Percentiles rank a stretch among this genome's conserved stretches.
phyloP scores from a whole-genome alignment of 306 rosid genomes.

The Cicer chorassanicum region DNA sequence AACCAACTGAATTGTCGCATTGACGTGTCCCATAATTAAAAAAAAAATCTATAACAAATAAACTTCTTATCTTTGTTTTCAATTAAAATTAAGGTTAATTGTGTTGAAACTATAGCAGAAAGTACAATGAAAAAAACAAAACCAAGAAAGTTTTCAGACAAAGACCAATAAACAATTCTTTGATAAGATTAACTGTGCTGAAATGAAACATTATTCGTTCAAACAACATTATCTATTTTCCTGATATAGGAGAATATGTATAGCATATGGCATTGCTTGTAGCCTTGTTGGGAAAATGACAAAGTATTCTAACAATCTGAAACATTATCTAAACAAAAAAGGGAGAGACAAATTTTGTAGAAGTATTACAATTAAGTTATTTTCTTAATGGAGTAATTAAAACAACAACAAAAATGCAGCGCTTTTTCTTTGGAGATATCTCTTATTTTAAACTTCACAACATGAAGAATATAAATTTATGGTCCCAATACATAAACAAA shows the following conservation, averaged over 20 bases:
- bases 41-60: not conserved
- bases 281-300: constrained; percentile 29
- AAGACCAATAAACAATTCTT: constrained; percentile 13
- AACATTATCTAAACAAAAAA: constrained; percentile 6
- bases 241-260: constrained; percentile 12
- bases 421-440: constrained; percentile 55
- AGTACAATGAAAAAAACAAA: not conserved
- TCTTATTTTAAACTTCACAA: constrained; percentile 42
- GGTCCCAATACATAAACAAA: constrained; percentile 60
- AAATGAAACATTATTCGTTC: constrained; percentile 15
- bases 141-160: constrained; percentile 8
- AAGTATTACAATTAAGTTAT: constrained; percentile 19
- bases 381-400: constrained; percentile 41
- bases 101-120: constrained; percentile 5
- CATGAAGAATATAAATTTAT: constrained; percentile 41
- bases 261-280: not conserved
- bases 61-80: not conserved
- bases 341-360: constrained; percentile 22
- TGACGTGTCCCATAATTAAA: no score
- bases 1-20: no score
- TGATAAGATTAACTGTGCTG: not conserved
- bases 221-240: constrained; percentile 32
- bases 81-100: not conserved
- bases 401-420: constrained; percentile 48
- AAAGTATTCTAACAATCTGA: constrained; percentile 28